Percentiles rank a stretch among this genome's conserved stretches.
phyloP scores from a whole-genome alignment of 306 rosid species.

The Adenanthera pavonina region DNA sequence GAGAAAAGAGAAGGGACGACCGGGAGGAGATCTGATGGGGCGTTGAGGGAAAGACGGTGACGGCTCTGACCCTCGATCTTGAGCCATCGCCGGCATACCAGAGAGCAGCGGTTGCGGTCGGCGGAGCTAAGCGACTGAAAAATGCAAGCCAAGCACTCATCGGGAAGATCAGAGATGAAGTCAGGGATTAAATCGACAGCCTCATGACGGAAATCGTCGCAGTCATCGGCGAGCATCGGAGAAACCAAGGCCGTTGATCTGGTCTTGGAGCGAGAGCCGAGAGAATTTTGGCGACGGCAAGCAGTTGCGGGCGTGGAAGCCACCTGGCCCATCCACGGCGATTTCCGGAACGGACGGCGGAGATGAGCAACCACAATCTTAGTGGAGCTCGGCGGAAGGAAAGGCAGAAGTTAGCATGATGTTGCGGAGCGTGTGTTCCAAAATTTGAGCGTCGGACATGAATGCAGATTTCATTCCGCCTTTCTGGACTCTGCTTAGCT shows the following conservation, averaged over 20 bases:
- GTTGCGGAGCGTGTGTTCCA: not conserved
- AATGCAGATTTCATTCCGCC: conserved; percentile 55
- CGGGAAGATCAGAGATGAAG: conserved; percentile 80
- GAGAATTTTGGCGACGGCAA: conserved; percentile 59
- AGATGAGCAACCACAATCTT: conserved; percentile 37
- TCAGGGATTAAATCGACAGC: conserved; percentile 43
- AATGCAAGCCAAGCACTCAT: conserved; percentile 83
- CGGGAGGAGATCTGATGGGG: conserved; percentile 63
- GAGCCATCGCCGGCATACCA: conserved; percentile 91
- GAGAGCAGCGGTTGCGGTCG: conserved; percentile 84
- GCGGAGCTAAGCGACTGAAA: conserved; percentile 80
- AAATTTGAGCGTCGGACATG: conserved; percentile 53
- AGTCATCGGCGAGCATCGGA: conserved; percentile 48
- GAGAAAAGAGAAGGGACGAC: conserved; percentile 65
- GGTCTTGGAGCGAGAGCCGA: conserved; percentile 51
- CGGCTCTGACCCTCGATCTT: conserved; percentile 92
- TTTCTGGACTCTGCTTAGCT: conserved; percentile 42
- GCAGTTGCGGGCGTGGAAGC: conserved; percentile 64
- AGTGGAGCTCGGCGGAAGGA: not conserved
- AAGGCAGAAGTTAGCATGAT: not conserved
- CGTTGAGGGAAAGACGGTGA: conserved; percentile 83
- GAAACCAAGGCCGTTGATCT: conserved; percentile 64
- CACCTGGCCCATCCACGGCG: conserved; percentile 91
- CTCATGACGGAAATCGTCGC: conserved; percentile 8
- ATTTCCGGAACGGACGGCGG: conserved; percentile 27